Evolutionary conservation across 2,329 filamentous ascomycete genomes (phyloP).

Genomic region (Pseudonectria foliicola): DNA sequence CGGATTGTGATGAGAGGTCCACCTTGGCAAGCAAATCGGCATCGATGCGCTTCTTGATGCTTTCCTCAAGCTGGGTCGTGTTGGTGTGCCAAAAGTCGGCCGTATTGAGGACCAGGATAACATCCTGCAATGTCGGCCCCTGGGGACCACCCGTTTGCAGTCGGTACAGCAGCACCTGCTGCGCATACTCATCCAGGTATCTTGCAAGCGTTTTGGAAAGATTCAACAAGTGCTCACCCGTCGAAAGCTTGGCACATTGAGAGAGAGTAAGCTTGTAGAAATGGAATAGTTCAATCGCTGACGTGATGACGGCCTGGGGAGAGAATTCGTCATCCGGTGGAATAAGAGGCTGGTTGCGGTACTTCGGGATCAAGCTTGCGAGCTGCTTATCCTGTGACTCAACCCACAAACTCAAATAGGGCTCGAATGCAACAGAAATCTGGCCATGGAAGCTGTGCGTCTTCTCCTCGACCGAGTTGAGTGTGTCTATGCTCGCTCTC

Average conservation of each 20-base stretch:
- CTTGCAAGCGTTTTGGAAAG: conserved; percentile 80
- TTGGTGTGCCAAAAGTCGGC: conserved; percentile 97
- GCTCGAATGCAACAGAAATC: conserved; percentile 95
- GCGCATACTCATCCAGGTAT: conserved; percentile 91
- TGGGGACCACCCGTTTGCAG: conserved; percentile 49
- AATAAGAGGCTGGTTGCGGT: conserved; percentile 73
- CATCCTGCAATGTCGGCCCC: conserved; percentile 59
- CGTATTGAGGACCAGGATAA: conserved; percentile 85
- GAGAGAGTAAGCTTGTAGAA: conserved; percentile 91
- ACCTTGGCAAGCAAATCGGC: conserved; percentile 66
- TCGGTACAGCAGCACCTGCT: conserved; percentile 78
- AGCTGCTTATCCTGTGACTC: conserved; percentile 91
- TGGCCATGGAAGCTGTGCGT: conserved; percentile 76
- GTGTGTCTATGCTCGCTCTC: conserved; percentile 81
- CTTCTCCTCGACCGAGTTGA: conserved; percentile 71
- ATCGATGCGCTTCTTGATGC: conserved; percentile 86
- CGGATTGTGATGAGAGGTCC: conserved; percentile 86
- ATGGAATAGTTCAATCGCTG: conserved; percentile 93
- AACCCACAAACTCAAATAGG: conserved; percentile 94
- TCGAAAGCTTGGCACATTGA: conserved; percentile 94
- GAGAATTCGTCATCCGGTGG: conserved; percentile 88
- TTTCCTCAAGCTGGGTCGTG: conserved; percentile 88
- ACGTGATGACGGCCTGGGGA: conserved; percentile 79
- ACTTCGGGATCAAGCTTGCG: conserved; percentile 76
- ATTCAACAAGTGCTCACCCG: conserved; percentile 78